Base-by-base conservation (phyloP, 495 filamentous ascomycete species). In the Penicillium desertorum region DNA sequence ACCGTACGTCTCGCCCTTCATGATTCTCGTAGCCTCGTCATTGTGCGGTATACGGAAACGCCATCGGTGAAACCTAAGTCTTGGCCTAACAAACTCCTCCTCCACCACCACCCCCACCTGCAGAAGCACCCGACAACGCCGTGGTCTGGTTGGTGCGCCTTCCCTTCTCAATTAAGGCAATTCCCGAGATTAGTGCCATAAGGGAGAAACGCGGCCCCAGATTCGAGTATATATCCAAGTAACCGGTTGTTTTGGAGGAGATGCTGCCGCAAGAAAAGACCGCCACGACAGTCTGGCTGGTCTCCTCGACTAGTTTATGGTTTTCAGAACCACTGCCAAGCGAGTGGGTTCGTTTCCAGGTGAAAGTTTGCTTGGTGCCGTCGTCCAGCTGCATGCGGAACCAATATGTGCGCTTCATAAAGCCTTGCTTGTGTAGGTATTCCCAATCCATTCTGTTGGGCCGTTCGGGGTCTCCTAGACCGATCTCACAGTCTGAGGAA, bases 291-390 rank as follows among this genome's bases (percentile, higher is more conserved):
- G 57, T 45, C 14, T 58, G 58, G 1, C 34, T 71, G 5, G 58
- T 45, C 37, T 72, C 69, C 20, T 74, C 61, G 19, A 71, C 62
- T 12, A 75, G 54, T 46, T 77, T 75, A 46, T 62, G 60, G 22
- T 66, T 68, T 23, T 59, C 62, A 9, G 23, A 32, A 19, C 58
- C 62, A 7, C 53, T 50, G 4, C 64, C 69, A 14, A 70, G 62
- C n/a, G 56, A 49, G 27, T 65, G 65, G 9, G 71, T 77, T 29
- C 58, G 39, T 50, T 72, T 71, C 74, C 74, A 77, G 16, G 68
- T 49, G 37, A 73, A 75, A 6, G 57, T 57, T 20, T 58, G 51
- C 2, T 25, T 36, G 9, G 23, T 36, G 5, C 56, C 58, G 22
- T 45, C 23, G 2, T 48, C 57, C 1, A 69, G 3, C 5, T 56